Base-by-base conservation (phyloP, 225 moss, liverwort and hornwort species). In the Rhytidiadelphus loreus region DNA sequence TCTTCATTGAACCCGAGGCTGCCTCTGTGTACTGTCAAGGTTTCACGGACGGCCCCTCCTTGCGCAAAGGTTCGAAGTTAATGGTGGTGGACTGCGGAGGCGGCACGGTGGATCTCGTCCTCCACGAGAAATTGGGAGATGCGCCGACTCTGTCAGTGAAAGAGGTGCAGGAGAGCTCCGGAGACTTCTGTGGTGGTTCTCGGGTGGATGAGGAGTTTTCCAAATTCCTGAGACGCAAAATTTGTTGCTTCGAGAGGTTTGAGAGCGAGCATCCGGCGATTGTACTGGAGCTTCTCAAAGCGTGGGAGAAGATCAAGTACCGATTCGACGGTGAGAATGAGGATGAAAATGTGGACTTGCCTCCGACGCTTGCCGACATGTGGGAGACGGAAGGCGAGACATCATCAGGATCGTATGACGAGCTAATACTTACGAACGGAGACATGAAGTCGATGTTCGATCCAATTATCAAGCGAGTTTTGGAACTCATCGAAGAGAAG, bases 1-100 rank as follows among this genome's bases (percentile, higher is more conserved):
- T 91, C 12, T 93, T 95, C 43, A n/a, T 81, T 3, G 96, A 95
- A 69, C 92, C 95, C 7, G 96, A 95, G 75, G 92, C 92, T 5
- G 93, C 93, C 2, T 93, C 93, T 0, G 55, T 88, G 0, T 88
- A 83, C 16, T 83, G 86, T 12, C 91, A 90, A 75, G 52, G 84
- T 28, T 77, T 86, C 25, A 48, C 6, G 33, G 65, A 65, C 1
- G 11, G 6, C 30, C 2, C 60, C 41, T 53, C 29, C 61, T 12
- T 89, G 87, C 7, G 37, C 71, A 35, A 90, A 86, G 94, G 94
- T 6, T 91, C 91, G 13, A 93, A 86, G 57, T 90, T 95, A 39
- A 43, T 96, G 57, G 91, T 96, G 8, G 95, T 92, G 41, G 94
- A 96, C 58, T 92, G 76, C 41, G 91, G 85, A 57, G 91, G 91